phyloP scores from a whole-genome alignment of 306 rosid species.

The Lathyrus tuberosus region DNA sequence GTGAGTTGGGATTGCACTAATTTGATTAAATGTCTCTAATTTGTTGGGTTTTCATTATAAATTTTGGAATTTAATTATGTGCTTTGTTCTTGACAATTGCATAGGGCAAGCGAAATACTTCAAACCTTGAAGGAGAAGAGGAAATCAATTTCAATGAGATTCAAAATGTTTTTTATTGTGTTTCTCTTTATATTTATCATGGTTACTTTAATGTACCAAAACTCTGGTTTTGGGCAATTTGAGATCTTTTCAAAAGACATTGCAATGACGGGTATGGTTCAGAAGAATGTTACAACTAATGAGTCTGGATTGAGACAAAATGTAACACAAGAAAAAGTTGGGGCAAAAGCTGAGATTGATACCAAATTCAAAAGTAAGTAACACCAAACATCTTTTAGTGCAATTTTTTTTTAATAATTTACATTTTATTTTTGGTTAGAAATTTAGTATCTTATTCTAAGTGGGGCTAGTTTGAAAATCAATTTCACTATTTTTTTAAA shows the following conservation, averaged over 20 bases:
- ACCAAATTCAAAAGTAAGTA: slow-evolving; percentile 12
- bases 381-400: no score
- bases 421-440: no score
- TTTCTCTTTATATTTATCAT: background rate
- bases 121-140: slow-evolving; percentile 11
- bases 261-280: background rate
- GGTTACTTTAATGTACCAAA: slow-evolving; percentile 11
- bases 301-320: slow-evolving; percentile 12
- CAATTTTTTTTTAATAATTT: no score
- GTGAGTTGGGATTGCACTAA: no score
- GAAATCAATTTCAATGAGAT: background rate
- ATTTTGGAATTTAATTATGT: background rate
- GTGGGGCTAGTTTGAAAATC: no score
- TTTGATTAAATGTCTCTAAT: no score
- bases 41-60: background rate
- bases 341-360: background rate
- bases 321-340: slow-evolving; percentile 6
- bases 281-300: background rate
- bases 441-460: no score
- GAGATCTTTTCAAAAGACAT: slow-evolving; percentile 19
- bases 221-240: slow-evolving; percentile 1
- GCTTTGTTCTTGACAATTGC: slow-evolving; percentile 8
- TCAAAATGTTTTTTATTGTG: background rate
- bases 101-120: background rate
- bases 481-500: no score